These are phyloP conservation scores for Teratosphaeria epicoccoides DNA, from an alignment of 2,329 filamentous ascomycete genomes.

Conservation along the genomic window DNA sequence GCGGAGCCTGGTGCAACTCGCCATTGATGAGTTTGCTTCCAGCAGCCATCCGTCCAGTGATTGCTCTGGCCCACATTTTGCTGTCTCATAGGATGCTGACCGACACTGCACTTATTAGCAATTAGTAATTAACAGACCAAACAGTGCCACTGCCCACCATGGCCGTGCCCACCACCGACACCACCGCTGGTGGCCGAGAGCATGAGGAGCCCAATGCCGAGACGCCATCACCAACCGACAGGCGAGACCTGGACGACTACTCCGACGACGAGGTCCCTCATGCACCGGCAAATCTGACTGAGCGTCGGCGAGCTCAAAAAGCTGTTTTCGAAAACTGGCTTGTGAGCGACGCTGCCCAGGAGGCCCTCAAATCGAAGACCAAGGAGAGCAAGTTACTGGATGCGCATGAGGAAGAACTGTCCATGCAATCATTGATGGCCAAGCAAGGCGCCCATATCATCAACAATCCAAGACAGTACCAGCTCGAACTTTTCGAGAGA, in stretches of 20 bases:
- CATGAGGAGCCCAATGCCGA: background rate
- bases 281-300: slow-evolving; percentile 18
- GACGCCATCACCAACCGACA: background rate
- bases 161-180: background rate
- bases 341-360: slow-evolving; percentile 32
- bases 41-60: background rate
- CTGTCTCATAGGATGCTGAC: background rate
- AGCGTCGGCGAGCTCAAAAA: slow-evolving; percentile 33
- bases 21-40: background rate
- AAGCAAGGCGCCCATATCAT: slow-evolving; percentile 51
- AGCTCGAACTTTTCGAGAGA: slow-evolving; percentile 79
- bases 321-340: slow-evolving; percentile 33
- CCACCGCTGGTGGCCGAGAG: background rate
- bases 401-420: slow-evolving; percentile 39
- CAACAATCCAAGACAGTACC: slow-evolving; percentile 74
- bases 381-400: slow-evolving; percentile 19
- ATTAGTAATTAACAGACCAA: background rate
- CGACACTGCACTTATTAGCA: background rate
- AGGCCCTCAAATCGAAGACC: slow-evolving; percentile 32
- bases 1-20: background rate
- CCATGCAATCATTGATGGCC: slow-evolving; percentile 43
- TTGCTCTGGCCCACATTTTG: background rate
- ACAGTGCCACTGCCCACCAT: background rate
- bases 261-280: slow-evolving; percentile 15
- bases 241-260: slow-evolving; percentile 2